Evolutionary conservation across 805 yeast species (phyloP).

Genomic region (Ogataea neopini): DNA sequence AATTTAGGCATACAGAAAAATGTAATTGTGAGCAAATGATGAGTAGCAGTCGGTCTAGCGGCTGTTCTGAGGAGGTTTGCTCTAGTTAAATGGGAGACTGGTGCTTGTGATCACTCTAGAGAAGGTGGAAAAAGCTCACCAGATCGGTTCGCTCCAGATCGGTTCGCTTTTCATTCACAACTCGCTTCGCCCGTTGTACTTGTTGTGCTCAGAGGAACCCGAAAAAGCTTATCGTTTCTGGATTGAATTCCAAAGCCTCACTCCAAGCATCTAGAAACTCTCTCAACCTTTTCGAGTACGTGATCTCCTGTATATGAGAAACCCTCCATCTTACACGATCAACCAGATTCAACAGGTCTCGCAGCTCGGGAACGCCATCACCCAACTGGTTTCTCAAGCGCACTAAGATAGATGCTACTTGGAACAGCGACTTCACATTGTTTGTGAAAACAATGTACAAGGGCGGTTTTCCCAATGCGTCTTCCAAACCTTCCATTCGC

Average conservation of each 20-base stretch:
- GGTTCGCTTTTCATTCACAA: too few relatives aligned
- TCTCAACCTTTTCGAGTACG: conserved; percentile 18
- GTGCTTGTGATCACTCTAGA: too few relatives aligned
- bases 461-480: conserved; percentile 21
- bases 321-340: conserved; percentile 7
- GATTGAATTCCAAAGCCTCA: conserved; percentile 20
- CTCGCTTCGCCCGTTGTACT: conserved; percentile 1
- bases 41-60: too few relatives aligned
- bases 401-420: conserved; percentile 26
- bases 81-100: too few relatives aligned
- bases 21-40: too few relatives aligned
- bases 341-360: conserved; percentile 5
- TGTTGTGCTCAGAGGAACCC: conserved; percentile 10
- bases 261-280: conserved; percentile 21
- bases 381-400: conserved; percentile 21
- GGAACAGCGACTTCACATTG: conserved; percentile 31
- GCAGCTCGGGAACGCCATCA: conserved; percentile 8
- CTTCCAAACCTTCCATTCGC: conserved; percentile 18
- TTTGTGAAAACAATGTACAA: conserved; percentile 29
- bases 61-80: too few relatives aligned
- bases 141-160: too few relatives aligned
- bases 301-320: conserved; percentile 9
- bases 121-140: too few relatives aligned
- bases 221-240: conserved; percentile 26
- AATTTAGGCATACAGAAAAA: too few relatives aligned